These are phyloP conservation scores for Pythium aphanidermatum DNA, from an alignment of 352 stramenopile species.

Conservation along the genomic window DNA sequence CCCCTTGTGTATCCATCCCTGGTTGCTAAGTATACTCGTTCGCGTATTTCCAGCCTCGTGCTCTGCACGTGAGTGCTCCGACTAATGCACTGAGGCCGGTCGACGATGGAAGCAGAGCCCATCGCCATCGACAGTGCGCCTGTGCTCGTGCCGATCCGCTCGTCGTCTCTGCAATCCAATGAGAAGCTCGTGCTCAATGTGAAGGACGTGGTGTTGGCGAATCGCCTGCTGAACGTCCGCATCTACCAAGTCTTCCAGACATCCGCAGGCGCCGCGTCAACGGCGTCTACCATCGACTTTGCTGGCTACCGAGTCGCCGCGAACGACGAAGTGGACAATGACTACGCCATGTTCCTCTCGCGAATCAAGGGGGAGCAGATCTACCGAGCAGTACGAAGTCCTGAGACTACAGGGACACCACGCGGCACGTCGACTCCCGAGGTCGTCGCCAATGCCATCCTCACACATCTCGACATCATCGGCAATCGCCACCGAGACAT, in stretches of 20 bases:
- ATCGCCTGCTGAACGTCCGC: slow-evolving; percentile 13
- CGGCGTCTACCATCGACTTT: slow-evolving; percentile 4
- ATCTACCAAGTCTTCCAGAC: slow-evolving; percentile 16
- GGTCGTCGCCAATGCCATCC: slow-evolving; percentile 37
- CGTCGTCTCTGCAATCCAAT: slow-evolving; percentile 3
- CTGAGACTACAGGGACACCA: neutral
- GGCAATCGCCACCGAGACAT: slow-evolving; percentile 60
- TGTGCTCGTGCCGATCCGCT: too few relatives aligned
- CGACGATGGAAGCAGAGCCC: too few relatives aligned
- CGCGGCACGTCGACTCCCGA: slow-evolving; percentile 23
- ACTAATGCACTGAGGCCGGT: too few relatives aligned
- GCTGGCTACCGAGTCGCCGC: slow-evolving; percentile 42
- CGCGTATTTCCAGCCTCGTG: too few relatives aligned
- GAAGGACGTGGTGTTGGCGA: slow-evolving; percentile 7
- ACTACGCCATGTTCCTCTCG: slow-evolving; percentile 52
- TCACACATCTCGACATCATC: slow-evolving; percentile 55
- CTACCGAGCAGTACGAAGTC: slow-evolving; percentile 22
- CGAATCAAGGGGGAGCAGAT: slow-evolving; percentile 41
- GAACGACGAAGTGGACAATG: slow-evolving; percentile 63
- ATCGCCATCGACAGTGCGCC: too few relatives aligned
- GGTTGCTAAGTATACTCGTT: too few relatives aligned
- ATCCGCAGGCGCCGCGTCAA: neutral
- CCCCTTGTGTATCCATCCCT: too few relatives aligned
- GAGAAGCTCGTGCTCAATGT: slow-evolving; percentile 14
- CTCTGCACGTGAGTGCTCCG: too few relatives aligned